phyloP scores from a whole-genome alignment of 2,329 filamentous ascomycete species.

The Aspergillus udagawae region DNA sequence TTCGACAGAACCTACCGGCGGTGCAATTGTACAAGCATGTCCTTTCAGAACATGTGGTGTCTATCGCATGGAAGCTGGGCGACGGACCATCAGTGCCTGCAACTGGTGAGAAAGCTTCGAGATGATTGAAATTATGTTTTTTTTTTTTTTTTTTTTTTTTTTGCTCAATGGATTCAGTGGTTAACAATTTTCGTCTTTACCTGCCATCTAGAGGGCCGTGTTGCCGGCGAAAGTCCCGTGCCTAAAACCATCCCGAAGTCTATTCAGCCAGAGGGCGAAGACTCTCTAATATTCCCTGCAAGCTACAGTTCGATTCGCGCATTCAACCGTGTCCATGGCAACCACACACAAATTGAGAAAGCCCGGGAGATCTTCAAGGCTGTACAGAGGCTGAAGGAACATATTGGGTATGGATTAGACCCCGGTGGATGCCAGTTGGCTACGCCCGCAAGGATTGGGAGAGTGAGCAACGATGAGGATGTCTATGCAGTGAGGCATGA shows the following conservation, averaged over 20 bases:
- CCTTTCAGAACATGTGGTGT: conserved; percentile 48
- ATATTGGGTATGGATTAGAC: conserved; percentile 52
- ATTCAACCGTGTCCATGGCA: conserved; percentile 41
- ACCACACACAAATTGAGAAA: conserved; percentile 43
- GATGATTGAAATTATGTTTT: conserved; percentile 28
- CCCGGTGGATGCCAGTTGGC: conserved; percentile 51
- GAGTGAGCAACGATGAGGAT: conserved; percentile 50
- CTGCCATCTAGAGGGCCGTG: conserved; percentile 13
- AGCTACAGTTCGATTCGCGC: conserved; percentile 33
- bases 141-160: conserved; percentile 30
- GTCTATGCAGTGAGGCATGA: conserved; percentile 34
- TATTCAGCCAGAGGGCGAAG: conserved; percentile 19
- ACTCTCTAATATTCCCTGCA: conserved; percentile 35
- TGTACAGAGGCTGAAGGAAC: conserved; percentile 47
- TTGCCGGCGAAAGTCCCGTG: conserved; percentile 5
- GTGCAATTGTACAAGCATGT: conserved; percentile 50
- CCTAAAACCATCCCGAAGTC: conserved; percentile 46
- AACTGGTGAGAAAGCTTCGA: conserved; percentile 49
- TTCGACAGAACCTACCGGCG: conserved; percentile 18
- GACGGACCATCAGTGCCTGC: conserved; percentile 54
- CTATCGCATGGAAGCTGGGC: conserved; percentile 55
- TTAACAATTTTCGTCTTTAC: conserved; percentile 12
- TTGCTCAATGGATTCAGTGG: conserved; percentile 2
- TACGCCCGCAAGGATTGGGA: conserved; percentile 47
- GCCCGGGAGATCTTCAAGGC: conserved; percentile 43